Conservation (phyloP, 2,329 filamentous ascomycete species). For the Tolypocladium cylindrosporum region DNA sequence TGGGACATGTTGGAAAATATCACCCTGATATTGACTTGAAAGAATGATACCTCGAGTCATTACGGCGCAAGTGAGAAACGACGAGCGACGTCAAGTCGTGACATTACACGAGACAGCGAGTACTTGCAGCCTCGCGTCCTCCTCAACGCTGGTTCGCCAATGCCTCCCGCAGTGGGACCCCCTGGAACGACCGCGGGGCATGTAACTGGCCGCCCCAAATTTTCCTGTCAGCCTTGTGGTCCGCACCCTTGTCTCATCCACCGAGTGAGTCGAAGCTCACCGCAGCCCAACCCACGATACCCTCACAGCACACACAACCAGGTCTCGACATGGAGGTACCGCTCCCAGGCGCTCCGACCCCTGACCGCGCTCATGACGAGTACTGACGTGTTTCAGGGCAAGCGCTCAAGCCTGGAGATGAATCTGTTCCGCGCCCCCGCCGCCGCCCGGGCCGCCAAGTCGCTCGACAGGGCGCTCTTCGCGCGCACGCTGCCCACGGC, state of each 20-base stretch:
- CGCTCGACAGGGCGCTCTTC: constrained; percentile 78
- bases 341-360: not conserved
- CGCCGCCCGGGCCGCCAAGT: constrained; percentile 62
- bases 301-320: not conserved
- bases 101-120: constrained; percentile 8
- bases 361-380: no score
- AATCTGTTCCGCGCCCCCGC: constrained; percentile 66
- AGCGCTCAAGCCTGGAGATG: constrained; percentile 30
- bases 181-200: not conserved
- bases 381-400: not conserved
- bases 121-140: constrained; percentile 2
- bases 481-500: constrained; percentile 64
- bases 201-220: constrained; percentile 10
- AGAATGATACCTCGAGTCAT: not conserved
- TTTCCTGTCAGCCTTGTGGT: constrained; percentile 17
- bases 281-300: not conserved
- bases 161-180: not conserved
- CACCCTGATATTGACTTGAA: not conserved
- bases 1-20: constrained; percentile 6
- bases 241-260: not conserved
- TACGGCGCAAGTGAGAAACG: not conserved
- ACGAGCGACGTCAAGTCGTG: constrained; percentile 5
- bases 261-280: not conserved
- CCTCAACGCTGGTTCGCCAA: not conserved
- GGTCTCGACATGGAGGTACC: constrained; percentile 17